A percentile compares a stretch with the other conserved stretches of the same genome.
Evolutionary conservation across 208 protist genomes (phyloP).

Genomic region (Trypanosoma congolense): DNA sequence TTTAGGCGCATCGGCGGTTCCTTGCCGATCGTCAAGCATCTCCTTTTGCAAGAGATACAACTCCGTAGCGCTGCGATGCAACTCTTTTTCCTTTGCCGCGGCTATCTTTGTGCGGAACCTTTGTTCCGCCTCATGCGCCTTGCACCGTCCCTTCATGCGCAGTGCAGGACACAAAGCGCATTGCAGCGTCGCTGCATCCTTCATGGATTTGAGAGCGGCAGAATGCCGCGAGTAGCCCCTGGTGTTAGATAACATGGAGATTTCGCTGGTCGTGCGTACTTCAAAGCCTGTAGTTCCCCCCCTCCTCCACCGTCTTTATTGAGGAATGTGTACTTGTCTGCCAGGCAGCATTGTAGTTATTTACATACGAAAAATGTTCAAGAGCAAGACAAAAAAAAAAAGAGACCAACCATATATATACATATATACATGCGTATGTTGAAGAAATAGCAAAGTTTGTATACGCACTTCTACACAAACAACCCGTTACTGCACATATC

Average conservation of each 20-base stretch:
- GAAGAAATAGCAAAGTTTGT: not conserved
- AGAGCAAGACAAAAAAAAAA: too few species aligned
- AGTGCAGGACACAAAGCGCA: slow-evolving; percentile 36
- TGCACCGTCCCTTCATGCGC: slow-evolving; percentile 32
- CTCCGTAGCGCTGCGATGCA: slow-evolving; percentile 50
- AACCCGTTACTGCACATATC: not conserved
- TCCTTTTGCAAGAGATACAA: slow-evolving; percentile 61
- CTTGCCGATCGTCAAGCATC: slow-evolving; percentile 23
- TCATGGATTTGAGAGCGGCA: slow-evolving; percentile 27
- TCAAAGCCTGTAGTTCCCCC: not conserved
- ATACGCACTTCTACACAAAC: not conserved
- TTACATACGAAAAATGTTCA: not conserved
- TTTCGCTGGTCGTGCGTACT: too few species aligned
- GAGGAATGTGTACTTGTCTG: not conserved
- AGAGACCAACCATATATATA: too few species aligned
- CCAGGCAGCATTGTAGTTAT: not conserved
- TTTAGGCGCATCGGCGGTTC: not conserved
- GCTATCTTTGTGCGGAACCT: slow-evolving; percentile 35
- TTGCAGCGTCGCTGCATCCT: slow-evolving; percentile 32
- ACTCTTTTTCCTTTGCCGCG: slow-evolving; percentile 53
- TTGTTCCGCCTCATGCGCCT: slow-evolving; percentile 32
- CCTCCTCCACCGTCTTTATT: not conserved
- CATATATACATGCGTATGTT: too few species aligned
- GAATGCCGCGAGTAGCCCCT: slow-evolving; percentile 34
- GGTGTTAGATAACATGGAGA: slow-evolving; percentile 65